Conservation (phyloP, 331 rosid species). For the Stylosanthes scabra region DNA sequence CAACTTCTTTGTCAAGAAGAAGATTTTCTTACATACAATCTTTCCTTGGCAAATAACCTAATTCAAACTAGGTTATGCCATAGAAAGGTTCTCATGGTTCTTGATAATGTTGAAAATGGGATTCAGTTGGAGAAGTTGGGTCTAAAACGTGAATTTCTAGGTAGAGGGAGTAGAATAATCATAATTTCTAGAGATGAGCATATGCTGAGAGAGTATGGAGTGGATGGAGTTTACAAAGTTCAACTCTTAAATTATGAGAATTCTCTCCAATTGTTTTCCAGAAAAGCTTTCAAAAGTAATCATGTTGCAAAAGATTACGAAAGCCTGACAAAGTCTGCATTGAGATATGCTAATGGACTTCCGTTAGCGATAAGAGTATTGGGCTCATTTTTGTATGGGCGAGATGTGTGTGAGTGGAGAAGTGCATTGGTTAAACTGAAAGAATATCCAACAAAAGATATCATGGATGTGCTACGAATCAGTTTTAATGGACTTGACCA, state of each 20-base stretch:
- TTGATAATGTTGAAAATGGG: neutral
- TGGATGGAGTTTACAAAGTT: neutral
- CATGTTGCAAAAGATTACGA: neutral
- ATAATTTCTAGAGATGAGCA: conserved; percentile 29
- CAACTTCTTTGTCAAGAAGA: conserved; percentile 31
- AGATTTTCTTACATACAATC: neutral
- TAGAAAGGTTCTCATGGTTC: neutral
- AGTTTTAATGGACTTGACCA: no score
- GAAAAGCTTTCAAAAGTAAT: conserved; percentile 2
- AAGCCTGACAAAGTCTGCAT: neutral
- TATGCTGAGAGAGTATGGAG: conserved; percentile 14
- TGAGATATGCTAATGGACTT: no score
- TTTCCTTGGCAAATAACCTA: neutral
- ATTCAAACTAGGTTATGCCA: neutral
- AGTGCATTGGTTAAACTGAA: no score
- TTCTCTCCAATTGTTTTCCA: neutral
- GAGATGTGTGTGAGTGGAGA: no score
- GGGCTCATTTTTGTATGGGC: no score
- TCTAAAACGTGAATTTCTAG: neutral
- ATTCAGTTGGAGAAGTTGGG: neutral
- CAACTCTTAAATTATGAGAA: neutral
- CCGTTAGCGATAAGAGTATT: no score
- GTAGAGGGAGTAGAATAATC: neutral
- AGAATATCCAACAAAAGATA: no score
- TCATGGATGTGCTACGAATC: no score